Percentiles rank a stretch among this genome's conserved stretches.
Conservation (phyloP, 164 flowering plant species). For the Tinospora cordifolia region DNA sequence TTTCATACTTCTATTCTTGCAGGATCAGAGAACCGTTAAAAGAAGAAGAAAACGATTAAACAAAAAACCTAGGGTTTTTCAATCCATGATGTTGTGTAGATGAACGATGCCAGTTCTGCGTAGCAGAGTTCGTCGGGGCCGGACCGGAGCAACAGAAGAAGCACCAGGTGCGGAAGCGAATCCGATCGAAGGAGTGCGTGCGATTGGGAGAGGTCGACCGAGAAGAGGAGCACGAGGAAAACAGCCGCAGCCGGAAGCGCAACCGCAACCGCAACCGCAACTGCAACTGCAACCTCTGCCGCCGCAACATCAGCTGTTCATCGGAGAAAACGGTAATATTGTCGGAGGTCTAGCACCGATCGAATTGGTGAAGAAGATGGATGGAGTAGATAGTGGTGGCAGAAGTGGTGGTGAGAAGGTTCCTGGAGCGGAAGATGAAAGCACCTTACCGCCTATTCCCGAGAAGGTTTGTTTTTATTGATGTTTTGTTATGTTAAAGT, state of each 20-base stretch:
- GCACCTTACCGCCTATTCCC: constrained; percentile 65
- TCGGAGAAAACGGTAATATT: constrained; percentile 8
- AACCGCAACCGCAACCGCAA: neutral
- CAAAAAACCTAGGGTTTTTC: too few relatives aligned
- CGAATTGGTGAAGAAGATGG: constrained; percentile 32
- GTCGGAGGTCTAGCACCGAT: constrained; percentile 1
- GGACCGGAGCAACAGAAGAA: constrained; percentile 22
- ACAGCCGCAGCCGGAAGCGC: neutral
- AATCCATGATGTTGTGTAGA: too few relatives aligned
- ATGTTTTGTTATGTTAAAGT: neutral
- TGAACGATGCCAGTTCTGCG: constrained; percentile 64
- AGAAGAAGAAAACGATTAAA: too few relatives aligned
- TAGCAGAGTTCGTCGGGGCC: constrained; percentile 47
- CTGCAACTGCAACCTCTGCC: neutral
- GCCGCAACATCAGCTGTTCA: neutral
- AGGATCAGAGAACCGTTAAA: too few relatives aligned
- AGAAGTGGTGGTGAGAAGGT: constrained; percentile 44
- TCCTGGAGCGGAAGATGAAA: constrained; percentile 66
- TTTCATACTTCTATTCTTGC: too few relatives aligned
- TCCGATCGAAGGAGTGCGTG: constrained; percentile 9
- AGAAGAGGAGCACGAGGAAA: constrained; percentile 16
- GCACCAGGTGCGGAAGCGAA: constrained; percentile 11
- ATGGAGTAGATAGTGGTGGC: constrained; percentile 54
- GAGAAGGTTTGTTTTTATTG: constrained; percentile 49
- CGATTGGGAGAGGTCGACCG: constrained; percentile 13